A percentile compares a stretch with the other conserved stretches of the same genome.
phyloP scores from a whole-genome alignment of 805 yeast species.

The Kodamaea sagamina region DNA sequence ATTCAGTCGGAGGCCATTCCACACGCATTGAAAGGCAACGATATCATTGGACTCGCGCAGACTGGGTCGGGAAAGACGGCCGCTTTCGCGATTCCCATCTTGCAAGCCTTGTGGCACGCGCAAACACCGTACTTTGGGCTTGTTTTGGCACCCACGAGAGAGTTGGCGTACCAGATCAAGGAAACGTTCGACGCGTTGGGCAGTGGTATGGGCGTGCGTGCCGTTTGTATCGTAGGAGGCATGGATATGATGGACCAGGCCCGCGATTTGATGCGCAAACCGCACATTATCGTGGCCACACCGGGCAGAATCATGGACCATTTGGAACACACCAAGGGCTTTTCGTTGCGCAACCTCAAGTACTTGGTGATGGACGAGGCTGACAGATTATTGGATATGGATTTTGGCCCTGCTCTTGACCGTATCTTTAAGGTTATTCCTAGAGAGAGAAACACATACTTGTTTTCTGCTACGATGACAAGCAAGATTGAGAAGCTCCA shows the following conservation, averaged over 20 bases:
- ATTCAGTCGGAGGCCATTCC: slow-evolving; percentile 92
- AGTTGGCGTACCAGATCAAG: slow-evolving; percentile 82
- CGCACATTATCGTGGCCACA: slow-evolving; percentile 93
- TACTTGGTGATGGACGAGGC: slow-evolving; percentile 96
- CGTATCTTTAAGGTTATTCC: slow-evolving; percentile 85
- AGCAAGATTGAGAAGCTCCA: slow-evolving; percentile 92
- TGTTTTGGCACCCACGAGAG: slow-evolving; percentile 85
- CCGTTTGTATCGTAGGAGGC: slow-evolving; percentile 92
- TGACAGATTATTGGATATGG: slow-evolving; percentile 92
- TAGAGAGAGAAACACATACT: slow-evolving; percentile 74
- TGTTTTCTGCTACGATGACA: slow-evolving; percentile 97
- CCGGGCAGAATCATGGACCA: slow-evolving; percentile 95
- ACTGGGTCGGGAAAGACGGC: slow-evolving; percentile 99
- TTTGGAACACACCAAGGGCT: slow-evolving; percentile 88
- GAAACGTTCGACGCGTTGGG: slow-evolving; percentile 96
- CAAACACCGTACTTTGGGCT: slow-evolving; percentile 88
- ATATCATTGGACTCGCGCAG: slow-evolving; percentile 93
- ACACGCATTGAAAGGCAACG: slow-evolving; percentile 85
- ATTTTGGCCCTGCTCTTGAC: slow-evolving; percentile 92
- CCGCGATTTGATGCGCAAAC: slow-evolving; percentile 87
- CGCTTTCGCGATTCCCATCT: slow-evolving; percentile 94
- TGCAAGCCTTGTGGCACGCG: slow-evolving; percentile 87
- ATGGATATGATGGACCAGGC: slow-evolving; percentile 99
- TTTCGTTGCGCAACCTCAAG: slow-evolving; percentile 73
- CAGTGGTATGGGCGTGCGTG: slow-evolving; percentile 84